These are phyloP conservation scores for Pelargonium citronellum DNA, from an alignment of 441 rosid genomes.

Conservation along the genomic window DNA sequence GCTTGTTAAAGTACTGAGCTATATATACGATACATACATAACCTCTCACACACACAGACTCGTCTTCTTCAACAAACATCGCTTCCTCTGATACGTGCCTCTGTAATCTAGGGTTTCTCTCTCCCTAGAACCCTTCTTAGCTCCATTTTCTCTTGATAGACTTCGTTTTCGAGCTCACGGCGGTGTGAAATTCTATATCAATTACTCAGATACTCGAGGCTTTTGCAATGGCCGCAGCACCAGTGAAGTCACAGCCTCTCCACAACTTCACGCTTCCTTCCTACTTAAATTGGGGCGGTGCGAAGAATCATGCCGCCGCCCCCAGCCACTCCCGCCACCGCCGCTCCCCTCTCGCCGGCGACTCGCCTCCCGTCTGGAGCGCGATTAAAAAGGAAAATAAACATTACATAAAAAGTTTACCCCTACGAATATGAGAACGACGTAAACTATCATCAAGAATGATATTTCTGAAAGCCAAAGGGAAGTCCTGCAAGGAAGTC, in stretches of 20 bases:
- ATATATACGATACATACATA: not conserved
- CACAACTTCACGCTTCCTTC: constrained; percentile 61
- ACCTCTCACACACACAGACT: not conserved
- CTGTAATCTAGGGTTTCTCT: constrained; percentile 1
- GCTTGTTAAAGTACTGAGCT: not conserved
- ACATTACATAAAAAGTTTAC: too few relatives aligned
- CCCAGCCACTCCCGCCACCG: constrained; percentile 20
- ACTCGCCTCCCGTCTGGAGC: constrained; percentile 11
- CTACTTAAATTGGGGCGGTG: constrained; percentile 44
- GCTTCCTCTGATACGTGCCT: not conserved
- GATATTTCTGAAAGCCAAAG: too few relatives aligned
- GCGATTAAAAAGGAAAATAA: too few relatives aligned
- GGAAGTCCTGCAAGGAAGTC: too few relatives aligned
- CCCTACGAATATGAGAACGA: too few relatives aligned
- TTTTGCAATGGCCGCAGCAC: constrained; percentile 46
- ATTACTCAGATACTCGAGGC: not conserved
- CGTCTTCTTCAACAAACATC: not conserved
- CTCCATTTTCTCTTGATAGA: constrained; percentile 8
- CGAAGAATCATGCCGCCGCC: constrained; percentile 25
- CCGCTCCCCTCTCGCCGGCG: constrained; percentile 25
- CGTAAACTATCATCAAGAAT: too few relatives aligned
- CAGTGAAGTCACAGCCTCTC: constrained; percentile 64
- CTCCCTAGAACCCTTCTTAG: not conserved
- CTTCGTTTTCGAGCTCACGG: not conserved
- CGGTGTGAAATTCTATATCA: not conserved